A percentile compares a stretch with the other conserved stretches of the same genome.
phyloP scores from a whole-genome alignment of 352 stramenopile species.

The Phytophthora fragariaefolia region DNA sequence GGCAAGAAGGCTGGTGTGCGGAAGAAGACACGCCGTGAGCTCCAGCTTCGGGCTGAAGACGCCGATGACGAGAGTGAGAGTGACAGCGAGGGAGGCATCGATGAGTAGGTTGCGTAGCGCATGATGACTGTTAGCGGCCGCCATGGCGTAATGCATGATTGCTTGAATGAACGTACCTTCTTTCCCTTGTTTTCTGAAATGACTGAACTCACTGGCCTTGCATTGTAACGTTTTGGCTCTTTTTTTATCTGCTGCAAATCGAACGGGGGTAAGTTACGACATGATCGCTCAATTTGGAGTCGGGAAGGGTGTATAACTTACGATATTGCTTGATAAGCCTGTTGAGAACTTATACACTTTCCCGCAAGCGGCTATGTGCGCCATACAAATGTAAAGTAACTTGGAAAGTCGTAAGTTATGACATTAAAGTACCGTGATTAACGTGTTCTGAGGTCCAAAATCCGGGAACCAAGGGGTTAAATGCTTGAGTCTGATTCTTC shows the following conservation, averaged over 20 bases:
- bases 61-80: constrained; percentile 1
- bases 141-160: neutral
- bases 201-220: neutral
- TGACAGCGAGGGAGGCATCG: neutral
- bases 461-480: constrained; percentile 19
- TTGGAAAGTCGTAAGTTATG: constrained; percentile 15
- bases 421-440: constrained; percentile 4
- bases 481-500: too few species aligned
- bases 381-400: constrained; percentile 5
- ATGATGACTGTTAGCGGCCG: constrained; percentile 1
- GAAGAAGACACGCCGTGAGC: constrained; percentile 25
- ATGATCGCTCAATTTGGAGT: neutral
- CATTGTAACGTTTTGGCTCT: neutral
- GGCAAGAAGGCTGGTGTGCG: constrained; percentile 8
- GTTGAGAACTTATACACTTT: constrained; percentile 13
- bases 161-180: too few species aligned
- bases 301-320: constrained; percentile 12
- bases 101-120: neutral
- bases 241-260: neutral
- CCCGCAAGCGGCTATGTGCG: neutral
- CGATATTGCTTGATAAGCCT: constrained; percentile 12
- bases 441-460: neutral
- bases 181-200: neutral
- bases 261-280: constrained; percentile 15
- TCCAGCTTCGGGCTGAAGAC: neutral